These are phyloP conservation scores for Solanum piurae DNA, from an alignment of 257 asterid genomes.

Conservation along the genomic window DNA sequence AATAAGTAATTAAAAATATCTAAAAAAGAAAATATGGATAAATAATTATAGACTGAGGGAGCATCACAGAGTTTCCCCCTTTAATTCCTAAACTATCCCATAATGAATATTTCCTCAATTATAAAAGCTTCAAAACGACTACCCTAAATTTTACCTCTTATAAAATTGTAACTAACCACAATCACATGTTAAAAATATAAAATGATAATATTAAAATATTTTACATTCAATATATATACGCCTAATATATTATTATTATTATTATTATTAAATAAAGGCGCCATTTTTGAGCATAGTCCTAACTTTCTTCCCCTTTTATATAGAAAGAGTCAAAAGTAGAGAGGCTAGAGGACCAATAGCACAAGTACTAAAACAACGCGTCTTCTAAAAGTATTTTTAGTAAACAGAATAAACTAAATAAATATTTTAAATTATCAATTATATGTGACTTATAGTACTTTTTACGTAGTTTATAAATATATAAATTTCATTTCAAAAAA, in stretches of 20 bases:
- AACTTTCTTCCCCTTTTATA: background rate
- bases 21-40: too few relatives aligned
- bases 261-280: background rate
- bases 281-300: background rate
- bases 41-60: too few relatives aligned
- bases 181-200: background rate
- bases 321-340: background rate
- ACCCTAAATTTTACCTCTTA: background rate
- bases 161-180: background rate
- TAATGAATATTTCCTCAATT: too few relatives aligned
- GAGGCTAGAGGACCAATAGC: background rate
- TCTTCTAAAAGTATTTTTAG: background rate
- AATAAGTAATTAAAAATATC: too few relatives aligned
- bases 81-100: too few relatives aligned
- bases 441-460: too few relatives aligned
- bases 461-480: too few relatives aligned
- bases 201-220: too few relatives aligned
- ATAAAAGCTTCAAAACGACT: background rate
- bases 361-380: background rate
- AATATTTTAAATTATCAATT: too few relatives aligned
- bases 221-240: too few relatives aligned
- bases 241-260: too few relatives aligned
- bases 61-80: background rate
- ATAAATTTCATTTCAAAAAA: too few relatives aligned
- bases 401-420: background rate